A percentile compares a stretch with the other conserved stretches of the same genome.
phyloP scores from a whole-genome alignment of 2,329 filamentous ascomycete species.

The Karstenula rhodostoma region DNA sequence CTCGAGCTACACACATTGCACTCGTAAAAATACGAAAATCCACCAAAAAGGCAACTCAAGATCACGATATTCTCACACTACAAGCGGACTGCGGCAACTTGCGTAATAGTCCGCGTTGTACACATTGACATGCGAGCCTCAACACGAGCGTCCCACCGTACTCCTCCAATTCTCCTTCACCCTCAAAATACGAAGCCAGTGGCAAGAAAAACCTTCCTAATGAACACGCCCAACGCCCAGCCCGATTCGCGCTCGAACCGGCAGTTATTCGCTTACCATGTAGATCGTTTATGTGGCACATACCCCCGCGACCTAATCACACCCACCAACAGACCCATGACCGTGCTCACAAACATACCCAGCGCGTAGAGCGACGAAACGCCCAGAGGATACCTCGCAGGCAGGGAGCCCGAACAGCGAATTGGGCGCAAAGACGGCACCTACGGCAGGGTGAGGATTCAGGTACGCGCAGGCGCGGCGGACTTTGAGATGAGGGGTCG shows the following conservation, averaged over 20 bases:
- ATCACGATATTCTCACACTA: slow-evolving; percentile 2
- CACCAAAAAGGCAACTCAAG: neutral
- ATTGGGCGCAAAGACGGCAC: neutral
- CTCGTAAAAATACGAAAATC: too few species aligned
- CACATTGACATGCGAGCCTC: neutral
- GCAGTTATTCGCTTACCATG: slow-evolving; percentile 9
- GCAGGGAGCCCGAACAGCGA: neutral
- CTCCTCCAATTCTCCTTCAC: neutral
- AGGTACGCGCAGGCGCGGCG: neutral
- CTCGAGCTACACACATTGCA: too few species aligned
- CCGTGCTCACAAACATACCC: neutral
- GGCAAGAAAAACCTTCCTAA: slow-evolving; percentile 1
- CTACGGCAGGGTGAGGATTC: slow-evolving; percentile 1
- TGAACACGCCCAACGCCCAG: neutral
- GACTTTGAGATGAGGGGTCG: slow-evolving; percentile 1
- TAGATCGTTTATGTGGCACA: neutral
- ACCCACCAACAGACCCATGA: neutral
- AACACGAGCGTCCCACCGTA: neutral
- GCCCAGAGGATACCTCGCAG: neutral
- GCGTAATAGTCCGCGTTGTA: neutral
- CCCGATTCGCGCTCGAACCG: neutral
- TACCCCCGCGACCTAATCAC: neutral
- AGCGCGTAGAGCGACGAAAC: slow-evolving; percentile 2
- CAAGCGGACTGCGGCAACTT: slow-evolving; percentile 1
- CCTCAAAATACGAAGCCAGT: neutral